Evolutionary conservation across 2,329 filamentous ascomycete species (phyloP).

Genomic region (Botrytis pseudocinerea): DNA sequence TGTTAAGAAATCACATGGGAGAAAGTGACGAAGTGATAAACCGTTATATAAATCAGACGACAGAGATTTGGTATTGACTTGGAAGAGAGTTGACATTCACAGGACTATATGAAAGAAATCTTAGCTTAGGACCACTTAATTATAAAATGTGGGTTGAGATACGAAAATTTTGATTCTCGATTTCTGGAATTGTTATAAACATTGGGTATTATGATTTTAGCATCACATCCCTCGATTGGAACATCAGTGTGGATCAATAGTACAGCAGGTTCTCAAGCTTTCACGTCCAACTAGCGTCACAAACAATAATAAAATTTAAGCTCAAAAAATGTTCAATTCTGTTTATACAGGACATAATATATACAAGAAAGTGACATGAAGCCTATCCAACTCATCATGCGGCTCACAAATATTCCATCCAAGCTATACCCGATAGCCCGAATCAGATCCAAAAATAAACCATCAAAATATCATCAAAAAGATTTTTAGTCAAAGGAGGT

Average conservation of each 20-base stretch:
- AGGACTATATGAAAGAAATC: not conserved
- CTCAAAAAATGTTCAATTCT: not conserved
- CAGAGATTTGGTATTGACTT: not conserved
- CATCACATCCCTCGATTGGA: rapidly evolving
- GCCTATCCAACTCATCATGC: not conserved
- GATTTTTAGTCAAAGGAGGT: not conserved
- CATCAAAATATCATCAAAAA: not conserved
- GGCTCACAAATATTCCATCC: not conserved
- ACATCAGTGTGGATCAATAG: not conserved
- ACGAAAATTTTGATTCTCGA: not conserved
- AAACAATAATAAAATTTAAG: not conserved
- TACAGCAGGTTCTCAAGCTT: not conserved
- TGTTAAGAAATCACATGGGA: not conserved
- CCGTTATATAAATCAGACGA: not conserved
- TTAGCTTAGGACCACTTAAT: not conserved
- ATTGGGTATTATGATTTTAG: rapidly evolving
- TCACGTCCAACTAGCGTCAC: not conserved
- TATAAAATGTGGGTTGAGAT: rapidly evolving
- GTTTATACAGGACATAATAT: conserved; percentile 10
- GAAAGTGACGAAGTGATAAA: not conserved
- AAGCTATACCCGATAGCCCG: not conserved
- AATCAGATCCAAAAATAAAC: not conserved
- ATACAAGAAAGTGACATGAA: conserved; percentile 17
- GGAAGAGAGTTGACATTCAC: rapidly evolving
- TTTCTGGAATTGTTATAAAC: not conserved